Evolutionary conservation across 495 filamentous ascomycete species (phyloP).

Genomic region (Aspergillus sparsus): DNA sequence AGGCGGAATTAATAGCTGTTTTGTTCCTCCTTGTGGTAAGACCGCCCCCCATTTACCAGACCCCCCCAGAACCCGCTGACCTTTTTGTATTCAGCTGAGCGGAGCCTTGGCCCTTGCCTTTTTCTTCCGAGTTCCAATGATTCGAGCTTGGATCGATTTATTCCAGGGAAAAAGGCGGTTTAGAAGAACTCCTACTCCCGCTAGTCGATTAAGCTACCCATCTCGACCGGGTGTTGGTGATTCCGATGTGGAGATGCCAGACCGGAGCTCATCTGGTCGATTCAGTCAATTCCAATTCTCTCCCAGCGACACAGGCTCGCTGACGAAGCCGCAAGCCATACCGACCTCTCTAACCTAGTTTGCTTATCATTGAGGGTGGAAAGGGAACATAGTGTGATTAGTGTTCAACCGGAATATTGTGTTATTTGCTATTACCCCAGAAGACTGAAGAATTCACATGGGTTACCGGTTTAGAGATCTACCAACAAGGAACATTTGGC

Average conservation of each 20-base stretch:
- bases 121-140: constrained; percentile 3
- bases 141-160: constrained; percentile 6
- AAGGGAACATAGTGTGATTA: too few relatives aligned
- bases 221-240: not conserved
- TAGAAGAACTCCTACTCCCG: not conserved
- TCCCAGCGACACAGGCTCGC: not conserved
- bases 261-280: not conserved
- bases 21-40: constrained; percentile 7
- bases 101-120: constrained; percentile 7
- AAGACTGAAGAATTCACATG: too few relatives aligned
- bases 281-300: not conserved
- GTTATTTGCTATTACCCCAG: too few relatives aligned
- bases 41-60: not conserved
- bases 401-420: too few relatives aligned
- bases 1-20: constrained; percentile 4
- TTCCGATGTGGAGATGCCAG: not conserved
- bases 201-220: not conserved
- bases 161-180: not conserved
- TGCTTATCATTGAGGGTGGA: not conserved
- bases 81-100: not conserved
- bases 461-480: too few relatives aligned
- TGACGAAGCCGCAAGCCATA: not conserved
- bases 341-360: not conserved
- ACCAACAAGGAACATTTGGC: not conserved
- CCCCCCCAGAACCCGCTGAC: not conserved